Percentiles rank a stretch among this genome's conserved stretches.
These are phyloP conservation scores for Boletus pseudopeckii DNA, from an alignment of 768 basidiomycete species.

Conservation along the genomic window DNA sequence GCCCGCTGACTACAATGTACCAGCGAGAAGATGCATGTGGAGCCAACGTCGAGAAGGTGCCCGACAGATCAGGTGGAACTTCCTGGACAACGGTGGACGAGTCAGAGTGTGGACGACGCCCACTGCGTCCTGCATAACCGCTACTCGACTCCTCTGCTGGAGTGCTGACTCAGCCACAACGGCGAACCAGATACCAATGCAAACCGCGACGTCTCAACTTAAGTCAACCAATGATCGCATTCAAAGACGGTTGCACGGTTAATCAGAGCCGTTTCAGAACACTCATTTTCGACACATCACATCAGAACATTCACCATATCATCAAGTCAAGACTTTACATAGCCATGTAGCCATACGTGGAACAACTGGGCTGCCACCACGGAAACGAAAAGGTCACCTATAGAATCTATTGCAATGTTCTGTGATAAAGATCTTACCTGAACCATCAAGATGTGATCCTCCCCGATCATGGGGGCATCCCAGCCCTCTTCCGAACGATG, in stretches of 20 bases:
- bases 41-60: no score
- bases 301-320: not conserved
- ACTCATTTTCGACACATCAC: not conserved
- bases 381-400: not conserved
- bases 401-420: not conserved
- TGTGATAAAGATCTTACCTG: slow-evolving; percentile 19
- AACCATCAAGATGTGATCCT: slow-evolving; percentile 34
- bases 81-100: no score
- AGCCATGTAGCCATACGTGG: slow-evolving; percentile 26
- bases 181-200: no score
- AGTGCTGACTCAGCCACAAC: no score
- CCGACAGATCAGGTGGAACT: not conserved
- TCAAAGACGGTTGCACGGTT: not conserved
- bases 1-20: not conserved
- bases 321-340: slow-evolving; percentile 17
- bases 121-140: no score
- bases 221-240: not conserved
- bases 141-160: no score
- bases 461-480: slow-evolving; percentile 35
- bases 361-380: slow-evolving; percentile 6
- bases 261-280: not conserved
- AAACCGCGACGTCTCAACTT: no score
- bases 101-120: no score
- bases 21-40: not conserved
- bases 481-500: slow-evolving; percentile 16